Evolutionary conservation across 176 grass and related monocot genomes (phyloP), one percentile per base, ranked within the genome.

Genomic region (Avena atlantica): DNA sequence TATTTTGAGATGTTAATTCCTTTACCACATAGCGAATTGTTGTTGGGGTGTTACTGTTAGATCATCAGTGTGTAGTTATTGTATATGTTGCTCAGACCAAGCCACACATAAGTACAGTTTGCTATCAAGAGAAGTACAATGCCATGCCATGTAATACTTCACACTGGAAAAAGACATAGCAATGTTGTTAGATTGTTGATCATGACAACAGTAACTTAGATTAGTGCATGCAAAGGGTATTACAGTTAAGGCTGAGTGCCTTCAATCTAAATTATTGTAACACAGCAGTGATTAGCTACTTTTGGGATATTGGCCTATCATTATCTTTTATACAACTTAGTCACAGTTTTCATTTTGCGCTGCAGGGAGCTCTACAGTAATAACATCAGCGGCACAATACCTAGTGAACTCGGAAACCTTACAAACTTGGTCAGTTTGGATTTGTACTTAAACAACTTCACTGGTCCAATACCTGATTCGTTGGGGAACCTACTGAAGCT

Each of bases 341-440:
- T 92, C 16, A 76, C 37, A 62, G 27, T 23, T 70, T 88, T 91
- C 75, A 86, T 75, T 53, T 88, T 49, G 44, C 53, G 53, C 78
- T 80, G 67, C 90, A 97, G 94, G 86, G 94, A 97, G 86, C 88
- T 97, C 19, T 97, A 97, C 82, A 97, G 94, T 91, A 97, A 97
- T 68, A 94, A 97, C 72, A 97, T 97, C 78, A 97, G 92, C 14
- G 94, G 94, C 7, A 94, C 50, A 19, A 91, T 97, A 87, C 94
- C 94, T 62, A 87, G 88, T 29, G 92, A 97, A 88, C 88, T 97
- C 12, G 94, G 94, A 63, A 94, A 97, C 69, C 90, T 97, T 42
- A 94, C 92, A 69, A 94, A 94, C 81, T 87, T 97, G 83, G 92
- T 97, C 86, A 97, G 94, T 88, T 94, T 97, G 83, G 94, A 97